Evolutionary conservation across 345 rosid species (phyloP).

Genomic region (Angophora floribunda): DNA sequence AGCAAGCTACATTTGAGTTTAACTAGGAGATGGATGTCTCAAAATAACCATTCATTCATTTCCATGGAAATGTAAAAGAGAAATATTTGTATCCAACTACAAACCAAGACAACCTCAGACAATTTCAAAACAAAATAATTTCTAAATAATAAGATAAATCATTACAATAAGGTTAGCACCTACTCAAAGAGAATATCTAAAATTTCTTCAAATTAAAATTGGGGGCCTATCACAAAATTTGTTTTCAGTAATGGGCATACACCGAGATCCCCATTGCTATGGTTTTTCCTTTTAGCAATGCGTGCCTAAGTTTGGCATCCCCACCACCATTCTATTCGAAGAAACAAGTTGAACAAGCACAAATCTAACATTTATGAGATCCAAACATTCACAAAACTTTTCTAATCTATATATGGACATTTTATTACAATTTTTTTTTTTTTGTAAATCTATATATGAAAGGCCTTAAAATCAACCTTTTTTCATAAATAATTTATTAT

Average conservation of each 20-base stretch:
- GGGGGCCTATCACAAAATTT: fast-evolving
- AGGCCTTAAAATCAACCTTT: neutral
- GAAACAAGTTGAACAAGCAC: neutral
- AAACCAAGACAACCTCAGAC: no score
- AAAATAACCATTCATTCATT: no score
- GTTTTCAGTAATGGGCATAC: neutral
- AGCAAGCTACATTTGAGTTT: no score
- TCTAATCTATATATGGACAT: neutral
- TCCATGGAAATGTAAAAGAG: no score
- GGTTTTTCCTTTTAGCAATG: neutral
- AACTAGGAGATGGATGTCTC: no score
- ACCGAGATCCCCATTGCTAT: neutral
- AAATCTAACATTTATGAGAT: fast-evolving
- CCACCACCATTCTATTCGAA: neutral
- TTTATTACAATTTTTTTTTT: neutral
- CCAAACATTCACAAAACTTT: no score
- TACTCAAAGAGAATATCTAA: neutral
- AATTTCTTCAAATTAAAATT: no score
- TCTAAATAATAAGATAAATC: no score
- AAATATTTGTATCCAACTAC: no score
- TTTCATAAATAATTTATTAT: neutral
- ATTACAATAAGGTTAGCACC: neutral
- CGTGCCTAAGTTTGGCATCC: neutral
- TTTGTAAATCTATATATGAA: neutral
- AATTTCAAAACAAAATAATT: no score